Conservation (phyloP, 192 early-diverging fungal genomes). For the Rhizoclosmatium globosum region DNA sequence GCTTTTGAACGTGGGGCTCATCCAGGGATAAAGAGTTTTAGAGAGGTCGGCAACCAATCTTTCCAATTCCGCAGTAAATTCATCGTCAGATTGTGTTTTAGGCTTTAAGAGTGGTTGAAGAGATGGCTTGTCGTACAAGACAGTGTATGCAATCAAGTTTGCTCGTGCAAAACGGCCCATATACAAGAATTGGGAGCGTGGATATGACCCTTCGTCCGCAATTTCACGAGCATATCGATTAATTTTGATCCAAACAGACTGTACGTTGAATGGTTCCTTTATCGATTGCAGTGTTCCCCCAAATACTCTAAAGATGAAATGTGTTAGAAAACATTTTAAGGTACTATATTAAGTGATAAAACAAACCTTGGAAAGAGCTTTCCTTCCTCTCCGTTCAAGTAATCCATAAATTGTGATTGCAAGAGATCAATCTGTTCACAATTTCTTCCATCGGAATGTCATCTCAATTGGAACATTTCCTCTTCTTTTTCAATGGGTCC, state of each 20-base stretch:
- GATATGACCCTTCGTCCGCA: not conserved
- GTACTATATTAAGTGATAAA: not conserved
- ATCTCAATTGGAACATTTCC: not conserved
- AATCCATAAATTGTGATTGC: constrained; percentile 24
- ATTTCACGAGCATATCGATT: constrained; percentile 15
- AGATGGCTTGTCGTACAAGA: constrained; percentile 23
- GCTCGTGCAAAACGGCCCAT: constrained; percentile 29
- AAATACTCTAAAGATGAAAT: constrained; percentile 22
- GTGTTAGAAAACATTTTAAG: not conserved
- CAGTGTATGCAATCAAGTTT: constrained; percentile 15
- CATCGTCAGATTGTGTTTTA: not conserved
- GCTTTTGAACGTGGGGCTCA: not conserved
- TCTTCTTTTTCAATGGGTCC: not conserved
- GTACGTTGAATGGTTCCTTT: constrained; percentile 7
- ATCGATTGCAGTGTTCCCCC: constrained; percentile 13
- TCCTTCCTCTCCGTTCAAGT: constrained; percentile 35
- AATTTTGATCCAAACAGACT: constrained; percentile 18
- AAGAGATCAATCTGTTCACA: not conserved
- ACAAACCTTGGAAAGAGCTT: not conserved
- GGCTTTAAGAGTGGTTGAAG: constrained; percentile 2
- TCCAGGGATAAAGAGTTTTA: constrained; percentile 19
- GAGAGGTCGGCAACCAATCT: not conserved
- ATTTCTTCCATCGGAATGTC: not conserved
- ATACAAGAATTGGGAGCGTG: constrained; percentile 10
- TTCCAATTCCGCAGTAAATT: not conserved